Evolutionary conservation across 176 grass and related monocot species (phyloP), one percentile per base, ranked within the genome.

Genomic region (Chrysopogon serrulatus): DNA sequence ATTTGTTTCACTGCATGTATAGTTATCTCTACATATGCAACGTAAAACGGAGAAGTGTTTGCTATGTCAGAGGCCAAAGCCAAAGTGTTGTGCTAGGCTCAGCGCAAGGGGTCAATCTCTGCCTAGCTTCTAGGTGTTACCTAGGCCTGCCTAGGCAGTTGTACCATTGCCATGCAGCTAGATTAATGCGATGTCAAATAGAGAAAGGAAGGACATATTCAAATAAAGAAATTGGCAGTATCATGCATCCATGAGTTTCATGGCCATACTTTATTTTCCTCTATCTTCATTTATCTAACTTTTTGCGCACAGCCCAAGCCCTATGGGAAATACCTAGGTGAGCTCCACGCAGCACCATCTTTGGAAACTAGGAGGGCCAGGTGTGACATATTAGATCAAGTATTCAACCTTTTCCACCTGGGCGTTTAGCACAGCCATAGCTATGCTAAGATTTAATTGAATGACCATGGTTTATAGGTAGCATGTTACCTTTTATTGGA

Each of bases 401-500:
- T 75, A 12, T 15, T 78, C 30, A 34, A 74, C 33, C 53, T 65
- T 24, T 42, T 15, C 36, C 83, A 63, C 9, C 78, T 71, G 21
- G 39, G 39, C 39, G 43, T 71, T 64, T 85, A 73, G 15, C 66
- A 60, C 34, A 59, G n/a, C 57, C 26, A 45, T 62, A 57, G 17
- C 56, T 34, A 60, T 85, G 33, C 23, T 35, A 24, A 33, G 51
- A 15, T 41, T 73, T 73, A 23, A 73, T 72, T 62, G 17, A 13
- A n/a, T 31, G 57, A 14, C 69, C 12, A 47, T 32, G 8, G 14
- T 64, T 19, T 53, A 32, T 65, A 47, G 10, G 34, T 43, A 67
- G 24, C 60, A 57, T 65, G 41, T 1, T 84, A 71, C 79, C 23
- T 39, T 78, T 79, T 79, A 57, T 72, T 65, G 56, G 67, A 73